These are phyloP conservation scores for Piromyces sp. DNA, from an alignment of 192 early-diverging fungal species.

Conservation along the genomic window DNA sequence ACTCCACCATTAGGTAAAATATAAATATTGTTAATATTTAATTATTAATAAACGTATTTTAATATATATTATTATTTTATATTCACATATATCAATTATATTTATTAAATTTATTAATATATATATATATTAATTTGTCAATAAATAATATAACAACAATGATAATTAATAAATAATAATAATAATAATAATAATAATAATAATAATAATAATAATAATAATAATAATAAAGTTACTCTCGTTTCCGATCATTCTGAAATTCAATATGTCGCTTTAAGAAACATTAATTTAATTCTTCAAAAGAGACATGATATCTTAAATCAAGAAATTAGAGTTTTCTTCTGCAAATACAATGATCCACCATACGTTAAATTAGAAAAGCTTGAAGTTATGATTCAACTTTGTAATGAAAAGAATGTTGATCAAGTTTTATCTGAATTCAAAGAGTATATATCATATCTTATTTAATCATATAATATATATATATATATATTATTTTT, in stretches of 20 bases:
- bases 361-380: conserved; percentile 94
- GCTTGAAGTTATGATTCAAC: conserved; percentile 78
- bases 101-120: too few species aligned
- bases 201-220: too few species aligned
- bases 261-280: conserved; percentile 90
- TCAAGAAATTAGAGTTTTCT: conserved; percentile 92
- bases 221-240: conserved; percentile 7
- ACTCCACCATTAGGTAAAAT: conserved; percentile 86
- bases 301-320: conserved; percentile 64
- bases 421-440: conserved; percentile 86
- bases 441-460: conserved; percentile 50
- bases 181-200: too few species aligned
- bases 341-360: conserved; percentile 96
- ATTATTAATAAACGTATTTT: too few species aligned
- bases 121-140: too few species aligned
- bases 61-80: background rate
- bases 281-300: conserved; percentile 90
- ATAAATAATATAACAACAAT: too few species aligned
- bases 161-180: too few species aligned
- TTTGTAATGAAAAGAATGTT: conserved; percentile 68
- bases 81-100: too few species aligned
- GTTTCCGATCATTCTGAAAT: conserved; percentile 59
- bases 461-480: background rate
- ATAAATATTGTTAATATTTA: background rate
- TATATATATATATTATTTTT: too few species aligned